These are phyloP conservation scores for Hericium rajendrae DNA, from an alignment of 768 basidiomycete genomes.

Conservation along the genomic window DNA sequence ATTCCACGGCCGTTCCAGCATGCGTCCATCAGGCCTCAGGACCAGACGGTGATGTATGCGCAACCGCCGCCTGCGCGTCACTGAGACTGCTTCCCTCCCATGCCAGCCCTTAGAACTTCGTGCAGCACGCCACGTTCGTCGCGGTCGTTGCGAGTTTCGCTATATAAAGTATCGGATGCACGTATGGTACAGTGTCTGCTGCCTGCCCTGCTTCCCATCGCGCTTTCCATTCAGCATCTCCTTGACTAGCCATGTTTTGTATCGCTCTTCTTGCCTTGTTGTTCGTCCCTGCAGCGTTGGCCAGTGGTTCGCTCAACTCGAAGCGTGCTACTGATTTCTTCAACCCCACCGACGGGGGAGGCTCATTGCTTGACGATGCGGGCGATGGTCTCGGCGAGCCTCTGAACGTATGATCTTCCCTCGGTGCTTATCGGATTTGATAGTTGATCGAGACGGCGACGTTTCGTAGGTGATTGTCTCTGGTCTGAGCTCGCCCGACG, in stretches of 20 bases:
- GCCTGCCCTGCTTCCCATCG: background rate
- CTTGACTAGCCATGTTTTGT: background rate
- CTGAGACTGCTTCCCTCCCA: too few species aligned
- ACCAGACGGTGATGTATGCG: too few species aligned
- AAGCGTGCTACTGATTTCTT: background rate
- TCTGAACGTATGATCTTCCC: constrained; percentile 6
- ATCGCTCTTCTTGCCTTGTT: background rate
- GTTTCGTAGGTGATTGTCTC: constrained; percentile 9
- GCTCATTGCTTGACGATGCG: background rate
- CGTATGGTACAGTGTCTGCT: background rate
- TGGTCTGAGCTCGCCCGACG: constrained; percentile 5
- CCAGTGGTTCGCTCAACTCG: background rate
- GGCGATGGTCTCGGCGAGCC: constrained; percentile 7
- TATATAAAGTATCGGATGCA: background rate
- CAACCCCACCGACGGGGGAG: background rate
- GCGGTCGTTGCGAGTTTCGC: background rate
- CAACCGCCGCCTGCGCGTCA: too few species aligned
- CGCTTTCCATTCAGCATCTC: background rate
- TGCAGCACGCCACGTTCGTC: too few species aligned
- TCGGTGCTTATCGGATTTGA: background rate
- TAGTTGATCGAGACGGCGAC: background rate
- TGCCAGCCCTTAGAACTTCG: too few species aligned
- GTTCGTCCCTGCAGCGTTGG: background rate
- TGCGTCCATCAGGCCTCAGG: too few species aligned
- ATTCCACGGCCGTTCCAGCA: too few species aligned